Evolutionary conservation across 345 rosid genomes (phyloP), one percentile per base, ranked within the genome.

Genomic region (Corchorus olitorius): DNA sequence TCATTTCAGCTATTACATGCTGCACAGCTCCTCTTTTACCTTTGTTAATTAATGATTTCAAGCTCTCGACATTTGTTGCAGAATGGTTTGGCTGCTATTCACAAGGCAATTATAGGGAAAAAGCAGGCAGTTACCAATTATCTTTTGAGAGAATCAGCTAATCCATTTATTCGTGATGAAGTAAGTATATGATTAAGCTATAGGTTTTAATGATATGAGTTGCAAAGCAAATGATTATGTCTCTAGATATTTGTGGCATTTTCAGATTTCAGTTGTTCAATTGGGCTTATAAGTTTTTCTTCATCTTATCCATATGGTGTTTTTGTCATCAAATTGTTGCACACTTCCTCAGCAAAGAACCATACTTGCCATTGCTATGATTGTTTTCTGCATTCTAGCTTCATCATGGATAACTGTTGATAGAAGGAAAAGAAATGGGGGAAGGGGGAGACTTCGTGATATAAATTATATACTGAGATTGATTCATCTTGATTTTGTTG

Each of bases 91-190:
- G 89, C 93, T 78, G 98, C 97, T 62, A 86, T 96, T 54, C 97
- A 93, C 88, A 88, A 85, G 86, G 98, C 98, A 74, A 86, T 93
- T 76, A 80, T 86, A 66, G 86, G 94, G 60, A 93, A 91, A 87
- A 93, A 89, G 89, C 97, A 87, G 85, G 98, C 99, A 11, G 76
- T 91, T 61, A 86, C 87, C 39, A 86, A 89, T 86, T 93, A 90
- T 84, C 92, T 93, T 49, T 82, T 93, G 75, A 92, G 97, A 82
- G 97, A 96, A 87, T 93, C 99, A 0, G 97, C 97, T 45, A 88
- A 89, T 78, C 97, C 98, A 41, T 91, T 96, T 81, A 90, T 89
- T 76, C 80, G 77, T 56, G 97, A 93, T 83, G 76, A 91, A 73
- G 99, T 93, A 70, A 83, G 87, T 79, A 59, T 20, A 65, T 48